Evolutionary conservation across 148 eudicot genomes (phyloP).

Genomic region (Gaultheria prostrata): DNA sequence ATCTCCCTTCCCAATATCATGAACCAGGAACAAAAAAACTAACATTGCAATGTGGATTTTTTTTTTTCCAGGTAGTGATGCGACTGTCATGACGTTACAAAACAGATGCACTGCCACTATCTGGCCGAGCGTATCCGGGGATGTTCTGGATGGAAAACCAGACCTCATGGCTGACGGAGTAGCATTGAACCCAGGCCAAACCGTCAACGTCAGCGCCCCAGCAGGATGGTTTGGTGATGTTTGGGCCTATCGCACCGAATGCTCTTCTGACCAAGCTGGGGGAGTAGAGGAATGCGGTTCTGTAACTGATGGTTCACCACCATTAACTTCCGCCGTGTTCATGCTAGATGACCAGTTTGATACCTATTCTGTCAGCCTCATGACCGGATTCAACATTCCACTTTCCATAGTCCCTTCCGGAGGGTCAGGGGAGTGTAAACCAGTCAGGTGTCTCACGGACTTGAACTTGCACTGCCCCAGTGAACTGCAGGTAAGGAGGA

Average conservation of each 20-base stretch:
- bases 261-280: slow-evolving; percentile 24
- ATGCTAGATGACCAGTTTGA: slow-evolving; percentile 23
- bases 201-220: slow-evolving; percentile 14
- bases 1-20: not conserved
- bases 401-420: slow-evolving; percentile 26
- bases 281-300: slow-evolving; percentile 19
- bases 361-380: slow-evolving; percentile 35
- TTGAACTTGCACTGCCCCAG: slow-evolving; percentile 27
- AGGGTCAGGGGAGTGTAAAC: slow-evolving; percentile 28
- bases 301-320: slow-evolving; percentile 25
- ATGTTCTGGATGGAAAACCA: slow-evolving; percentile 15
- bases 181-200: slow-evolving; percentile 7
- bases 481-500: slow-evolving; percentile 8
- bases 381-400: slow-evolving; percentile 32
- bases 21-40: not conserved
- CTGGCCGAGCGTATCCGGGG: slow-evolving; percentile 32
- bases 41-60: not conserved
- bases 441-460: slow-evolving; percentile 22
- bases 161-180: slow-evolving; percentile 19
- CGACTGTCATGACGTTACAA: slow-evolving; percentile 27
- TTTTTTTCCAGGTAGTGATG: slow-evolving; percentile 24
- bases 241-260: slow-evolving; percentile 35
- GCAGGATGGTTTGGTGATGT: slow-evolving; percentile 38
- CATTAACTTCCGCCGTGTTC: slow-evolving; percentile 32
- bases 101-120: slow-evolving; percentile 29